These are phyloP conservation scores for Flaveria trinervia DNA, from an alignment of 129 eudicot species.

Conservation along the genomic window DNA sequence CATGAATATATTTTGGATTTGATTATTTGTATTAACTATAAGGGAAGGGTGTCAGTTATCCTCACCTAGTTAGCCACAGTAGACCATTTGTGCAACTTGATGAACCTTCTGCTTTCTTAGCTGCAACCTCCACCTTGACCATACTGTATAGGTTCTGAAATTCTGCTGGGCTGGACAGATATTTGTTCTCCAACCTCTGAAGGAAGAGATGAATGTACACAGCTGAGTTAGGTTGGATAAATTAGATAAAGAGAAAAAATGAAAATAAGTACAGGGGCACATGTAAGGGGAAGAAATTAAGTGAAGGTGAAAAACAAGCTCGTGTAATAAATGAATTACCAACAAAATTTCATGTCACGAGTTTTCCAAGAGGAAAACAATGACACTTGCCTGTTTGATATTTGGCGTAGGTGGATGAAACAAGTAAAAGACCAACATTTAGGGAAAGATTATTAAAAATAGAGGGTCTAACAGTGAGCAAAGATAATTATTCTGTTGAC, in stretches of 20 bases:
- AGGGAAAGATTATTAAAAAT: neutral
- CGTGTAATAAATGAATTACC: neutral
- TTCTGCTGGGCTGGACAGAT: conserved; percentile 60
- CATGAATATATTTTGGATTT: conserved; percentile 12
- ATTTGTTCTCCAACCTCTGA: conserved; percentile 81
- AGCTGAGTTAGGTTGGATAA: conserved; percentile 5
- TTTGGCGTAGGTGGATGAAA: conserved; percentile 17
- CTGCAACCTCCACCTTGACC: conserved; percentile 81
- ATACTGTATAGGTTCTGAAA: conserved; percentile 72
- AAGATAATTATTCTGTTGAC: neutral
- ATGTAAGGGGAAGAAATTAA: conserved; percentile 4
- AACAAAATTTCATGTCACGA: neutral
- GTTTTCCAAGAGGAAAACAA: neutral
- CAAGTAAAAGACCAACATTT: neutral
- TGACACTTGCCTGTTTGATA: conserved; percentile 7
- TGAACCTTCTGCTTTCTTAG: conserved; percentile 66
- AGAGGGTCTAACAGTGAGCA: neutral
- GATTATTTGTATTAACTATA: neutral
- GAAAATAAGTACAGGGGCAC: neutral
- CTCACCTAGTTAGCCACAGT: conserved; percentile 88
- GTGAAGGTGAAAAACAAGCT: neutral
- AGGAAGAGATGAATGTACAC: conserved; percentile 1
- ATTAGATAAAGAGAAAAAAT: neutral
- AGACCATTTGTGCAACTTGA: conserved; percentile 93
- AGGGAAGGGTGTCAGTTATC: neutral